Evolutionary conservation across 202 grass and related monocot genomes (phyloP).

Genomic region (Elaeis oleifera): DNA sequence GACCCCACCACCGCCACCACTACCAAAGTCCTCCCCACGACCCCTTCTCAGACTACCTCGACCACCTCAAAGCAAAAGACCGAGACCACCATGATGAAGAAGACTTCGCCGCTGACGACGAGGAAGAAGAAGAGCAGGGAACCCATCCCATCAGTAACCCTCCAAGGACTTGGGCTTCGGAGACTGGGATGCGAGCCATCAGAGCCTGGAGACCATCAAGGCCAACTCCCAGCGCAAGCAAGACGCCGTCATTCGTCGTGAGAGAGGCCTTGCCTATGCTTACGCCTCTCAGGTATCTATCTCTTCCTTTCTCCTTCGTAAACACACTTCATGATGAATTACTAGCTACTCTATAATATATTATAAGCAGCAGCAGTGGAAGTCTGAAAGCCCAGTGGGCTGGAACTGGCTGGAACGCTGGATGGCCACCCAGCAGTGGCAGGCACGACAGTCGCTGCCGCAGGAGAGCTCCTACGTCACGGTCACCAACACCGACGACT

Average conservation of each 20-base stretch:
- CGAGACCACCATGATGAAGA: background rate
- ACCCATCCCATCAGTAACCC: background rate
- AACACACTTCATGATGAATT: no score
- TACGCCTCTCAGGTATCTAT: conserved; percentile 43
- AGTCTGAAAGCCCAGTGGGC: conserved; percentile 38
- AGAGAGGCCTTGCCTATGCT: conserved; percentile 63
- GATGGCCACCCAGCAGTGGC: conserved; percentile 44
- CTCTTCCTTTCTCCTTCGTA: background rate
- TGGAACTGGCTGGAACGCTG: conserved; percentile 66
- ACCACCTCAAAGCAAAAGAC: no score
- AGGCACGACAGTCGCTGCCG: background rate
- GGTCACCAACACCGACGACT: conserved; percentile 26
- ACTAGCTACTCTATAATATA: no score
- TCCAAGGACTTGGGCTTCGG: background rate
- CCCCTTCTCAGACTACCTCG: no score
- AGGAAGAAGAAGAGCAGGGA: background rate
- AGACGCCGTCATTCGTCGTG: conserved; percentile 35
- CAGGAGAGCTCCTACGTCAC: conserved; percentile 6
- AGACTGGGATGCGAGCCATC: conserved; percentile 47
- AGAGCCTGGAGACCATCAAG: conserved; percentile 33
- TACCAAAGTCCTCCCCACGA: no score
- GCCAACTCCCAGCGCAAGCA: conserved; percentile 37
- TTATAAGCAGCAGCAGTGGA: conserved; percentile 21
- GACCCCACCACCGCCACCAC: background rate
- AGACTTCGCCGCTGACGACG: background rate